A percentile compares a stretch with the other conserved stretches of the same genome.
Conservation (phyloP, 139 green algal species). For the Asterochloris sp. region DNA sequence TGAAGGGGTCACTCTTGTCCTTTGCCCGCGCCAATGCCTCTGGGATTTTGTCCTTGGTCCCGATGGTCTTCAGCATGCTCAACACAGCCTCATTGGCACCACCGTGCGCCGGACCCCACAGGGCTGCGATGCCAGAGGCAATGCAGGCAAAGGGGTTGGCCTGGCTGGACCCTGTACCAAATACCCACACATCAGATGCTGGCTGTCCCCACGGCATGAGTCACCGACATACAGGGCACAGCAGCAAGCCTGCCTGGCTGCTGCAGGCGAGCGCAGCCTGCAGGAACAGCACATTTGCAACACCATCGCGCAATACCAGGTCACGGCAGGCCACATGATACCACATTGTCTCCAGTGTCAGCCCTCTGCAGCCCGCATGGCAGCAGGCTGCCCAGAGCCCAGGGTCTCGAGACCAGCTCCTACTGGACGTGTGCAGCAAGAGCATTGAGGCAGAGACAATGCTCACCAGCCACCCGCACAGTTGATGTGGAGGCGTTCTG, state of each 20-base stretch:
- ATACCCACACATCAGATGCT: background rate
- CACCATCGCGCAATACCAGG: too few species aligned
- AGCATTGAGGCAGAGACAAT: too few species aligned
- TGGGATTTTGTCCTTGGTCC: constrained; percentile 35
- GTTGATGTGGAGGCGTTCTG: constrained; percentile 68
- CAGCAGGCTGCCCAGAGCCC: too few species aligned
- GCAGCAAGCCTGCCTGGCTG: background rate
- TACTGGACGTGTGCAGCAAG: too few species aligned
- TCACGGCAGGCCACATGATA: too few species aligned
- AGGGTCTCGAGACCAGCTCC: too few species aligned
- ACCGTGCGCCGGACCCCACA: constrained; percentile 71
- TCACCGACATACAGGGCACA: too few species aligned
- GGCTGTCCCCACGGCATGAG: too few species aligned
- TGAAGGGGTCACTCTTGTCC: constrained; percentile 58
- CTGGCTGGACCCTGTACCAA: constrained; percentile 46
- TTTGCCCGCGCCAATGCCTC: constrained; percentile 48
- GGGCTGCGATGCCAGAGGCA: constrained; percentile 57
- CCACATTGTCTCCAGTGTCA: too few species aligned
- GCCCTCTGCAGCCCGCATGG: too few species aligned
- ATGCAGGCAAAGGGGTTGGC: constrained; percentile 75
- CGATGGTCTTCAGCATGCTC: constrained; percentile 52
- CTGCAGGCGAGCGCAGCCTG: constrained; percentile 11
- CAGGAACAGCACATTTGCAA: background rate
- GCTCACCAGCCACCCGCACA: constrained; percentile 45
- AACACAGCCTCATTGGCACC: constrained; percentile 71